Base-by-base conservation (phyloP, 2,329 filamentous ascomycete species). In the Ramichloridium luteum region DNA sequence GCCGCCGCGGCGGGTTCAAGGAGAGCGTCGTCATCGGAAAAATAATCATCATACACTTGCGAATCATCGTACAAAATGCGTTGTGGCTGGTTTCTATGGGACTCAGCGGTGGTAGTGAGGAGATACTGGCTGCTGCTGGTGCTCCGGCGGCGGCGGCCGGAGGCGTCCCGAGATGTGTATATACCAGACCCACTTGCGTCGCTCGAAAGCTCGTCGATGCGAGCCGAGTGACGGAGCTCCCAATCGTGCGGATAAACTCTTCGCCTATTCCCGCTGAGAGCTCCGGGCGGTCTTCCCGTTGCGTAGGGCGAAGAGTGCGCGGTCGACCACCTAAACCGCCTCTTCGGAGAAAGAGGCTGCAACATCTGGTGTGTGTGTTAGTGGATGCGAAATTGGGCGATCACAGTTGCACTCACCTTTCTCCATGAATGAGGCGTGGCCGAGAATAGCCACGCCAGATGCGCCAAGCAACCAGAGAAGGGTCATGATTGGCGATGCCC, bases 311-410 rank as follows among this genome's bases (percentile, higher is more conserved):
- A 77, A 70, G 66, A 65, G 62, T 70, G 88, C 80, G 90, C 90
- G 88, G 88, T 84, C 88, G 90, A 96, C 86, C 86, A 92, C 73
- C 77, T 96, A 98, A 81, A 98, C 90, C 86, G 90, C 88, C 88
- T 98, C 90, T 86, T 92, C 90, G 72, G 88, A 94, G 94, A 98
- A 98, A 94, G 86, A 86, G 86, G 92, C 88, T 77, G 96, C 90
- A 69, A 96, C 43, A 34, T 46, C 43, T 23, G 20, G 8, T n/a
- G n/a, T n/a, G n/a, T n/a, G n/a, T n/a, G n/a, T n/a, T n/a, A n/a
- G n/a, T n/a, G n/a, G n/a, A n/a, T n/a, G n/a, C n/a, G n/a, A n/a
- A n/a, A n/a, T n/a, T n/a, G n/a, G n/a, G n/a, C n/a, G n/a, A n/a
- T n/a, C n/a, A n/a, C n/a, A n/a, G n/a, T n/a, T n/a, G n/a, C n/a